phyloP scores from a whole-genome alignment of 805 yeast species.

The Ogataea pilisensis region DNA sequence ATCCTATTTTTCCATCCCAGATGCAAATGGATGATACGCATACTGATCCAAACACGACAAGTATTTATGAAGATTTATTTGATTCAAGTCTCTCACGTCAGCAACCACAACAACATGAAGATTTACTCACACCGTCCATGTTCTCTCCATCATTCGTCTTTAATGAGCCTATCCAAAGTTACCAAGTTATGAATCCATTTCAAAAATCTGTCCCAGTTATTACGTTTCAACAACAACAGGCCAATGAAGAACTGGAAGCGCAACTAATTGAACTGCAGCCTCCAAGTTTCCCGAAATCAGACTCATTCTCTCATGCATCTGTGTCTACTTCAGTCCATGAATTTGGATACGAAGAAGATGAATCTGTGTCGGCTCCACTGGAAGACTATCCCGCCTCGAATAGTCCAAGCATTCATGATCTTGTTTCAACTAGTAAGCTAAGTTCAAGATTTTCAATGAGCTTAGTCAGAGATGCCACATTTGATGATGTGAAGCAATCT shows the following conservation, averaged over 20 bases:
- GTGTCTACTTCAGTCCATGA: slow-evolving; percentile 11
- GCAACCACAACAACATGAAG: background rate
- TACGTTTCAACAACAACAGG: background rate
- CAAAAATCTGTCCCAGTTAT: background rate
- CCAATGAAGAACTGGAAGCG: background rate
- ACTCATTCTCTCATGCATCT: slow-evolving; percentile 3
- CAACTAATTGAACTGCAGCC: background rate
- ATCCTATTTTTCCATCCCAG: background rate
- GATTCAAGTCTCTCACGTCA: no score
- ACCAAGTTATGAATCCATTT: slow-evolving; percentile 16
- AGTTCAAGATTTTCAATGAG: slow-evolving; percentile 24
- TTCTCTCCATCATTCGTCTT: slow-evolving; percentile 29
- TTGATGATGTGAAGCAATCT: slow-evolving; percentile 10
- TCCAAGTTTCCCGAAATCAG: slow-evolving; percentile 9
- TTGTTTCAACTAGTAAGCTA: slow-evolving; percentile 1
- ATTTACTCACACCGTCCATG: slow-evolving; percentile 25
- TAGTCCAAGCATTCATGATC: background rate
- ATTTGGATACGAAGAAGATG: slow-evolving; percentile 27
- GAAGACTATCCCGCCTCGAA: background rate
- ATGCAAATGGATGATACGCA: slow-evolving; percentile 1
- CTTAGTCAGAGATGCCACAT: slow-evolving; percentile 16
- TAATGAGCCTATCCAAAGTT: slow-evolving; percentile 24
- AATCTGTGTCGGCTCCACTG: slow-evolving; percentile 9
- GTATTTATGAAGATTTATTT: no score
- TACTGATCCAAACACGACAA: no score